Evolutionary conservation across 768 basidiomycete genomes (phyloP), one percentile per base, ranked within the genome.

Genomic region (Serendipita sp.): DNA sequence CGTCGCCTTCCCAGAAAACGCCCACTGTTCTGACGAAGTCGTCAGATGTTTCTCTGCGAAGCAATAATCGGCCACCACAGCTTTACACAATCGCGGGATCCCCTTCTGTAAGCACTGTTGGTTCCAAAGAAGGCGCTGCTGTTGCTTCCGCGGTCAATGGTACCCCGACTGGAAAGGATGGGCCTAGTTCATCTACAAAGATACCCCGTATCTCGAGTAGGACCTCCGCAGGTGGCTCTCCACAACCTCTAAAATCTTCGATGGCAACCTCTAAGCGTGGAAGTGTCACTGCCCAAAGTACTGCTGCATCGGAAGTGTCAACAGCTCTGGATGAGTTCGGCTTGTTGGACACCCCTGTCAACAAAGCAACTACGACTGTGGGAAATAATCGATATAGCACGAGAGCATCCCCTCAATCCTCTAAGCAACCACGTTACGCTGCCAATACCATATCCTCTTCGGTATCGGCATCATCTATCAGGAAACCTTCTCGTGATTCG

Each of bases 41-140:
- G 65, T 89, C 90, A 11, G 90, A 92, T 71, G 77, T 83, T 3
- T 91, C 90, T 35, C 80, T 91, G 63, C 86, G 90, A 24, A 81
- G 75, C 63, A 71, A 70, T 63, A 84, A 88, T 41, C 41, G 41
- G 13, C 24, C 24, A 66, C 82, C 83, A 71, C 83, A 86, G 69
- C 76, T 95, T 8, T 92, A 92, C 7, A 93, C 93, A 10, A 95
- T 95, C 65, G 91, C 92, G 35, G 93, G 93, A 37, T 94, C 92
- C 2, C 93, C 93, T 3, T 94, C 92, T 11, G 88, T 92, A 56
- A 87, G 85, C 56, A 83, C 82, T 35, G 78, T 77, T 13, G 80
- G 78, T 47, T 76, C 53, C 53, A 54, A 54, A 54, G 35, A 63
- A 34, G 56, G 65, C 48, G 44, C 58, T 32, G 3, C 63, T 67